These are phyloP conservation scores for Pichia sp. DNA, from an alignment of 1,139 yeast species.

Conservation along the genomic window DNA sequence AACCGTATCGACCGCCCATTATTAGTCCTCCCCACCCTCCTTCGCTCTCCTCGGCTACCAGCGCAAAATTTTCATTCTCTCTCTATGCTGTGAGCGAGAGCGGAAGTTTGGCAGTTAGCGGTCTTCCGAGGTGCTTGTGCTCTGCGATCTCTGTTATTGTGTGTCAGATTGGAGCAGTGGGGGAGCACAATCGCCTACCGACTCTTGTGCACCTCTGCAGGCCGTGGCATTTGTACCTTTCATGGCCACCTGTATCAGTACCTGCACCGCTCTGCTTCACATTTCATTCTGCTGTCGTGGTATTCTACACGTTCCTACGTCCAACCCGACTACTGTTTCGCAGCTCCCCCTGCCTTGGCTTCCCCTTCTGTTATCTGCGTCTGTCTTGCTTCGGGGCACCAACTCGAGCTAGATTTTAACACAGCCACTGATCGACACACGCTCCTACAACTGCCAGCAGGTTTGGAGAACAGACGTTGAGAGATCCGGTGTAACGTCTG, in stretches of 20 bases:
- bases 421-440: not conserved
- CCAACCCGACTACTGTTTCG: not conserved
- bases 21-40: not conserved
- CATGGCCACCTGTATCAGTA: not conserved
- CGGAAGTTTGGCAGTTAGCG: not conserved
- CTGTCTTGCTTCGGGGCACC: not conserved
- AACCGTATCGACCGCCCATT: not conserved
- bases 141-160: not conserved
- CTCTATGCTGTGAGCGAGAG: not conserved
- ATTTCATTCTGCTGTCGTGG: not conserved
- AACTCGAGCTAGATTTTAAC: not conserved
- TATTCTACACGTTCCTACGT: not conserved
- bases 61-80: not conserved
- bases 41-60: not conserved
- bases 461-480: not conserved
- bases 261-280: not conserved
- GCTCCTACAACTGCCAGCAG: not conserved
- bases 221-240: not conserved
- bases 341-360: not conserved
- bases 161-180: not conserved
- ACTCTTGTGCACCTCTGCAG: no score
- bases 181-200: not conserved
- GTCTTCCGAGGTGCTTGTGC: not conserved
- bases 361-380: not conserved
- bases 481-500: not conserved